phyloP scores from a whole-genome alignment of 805 yeast genomes.

The Pichia insulana region DNA sequence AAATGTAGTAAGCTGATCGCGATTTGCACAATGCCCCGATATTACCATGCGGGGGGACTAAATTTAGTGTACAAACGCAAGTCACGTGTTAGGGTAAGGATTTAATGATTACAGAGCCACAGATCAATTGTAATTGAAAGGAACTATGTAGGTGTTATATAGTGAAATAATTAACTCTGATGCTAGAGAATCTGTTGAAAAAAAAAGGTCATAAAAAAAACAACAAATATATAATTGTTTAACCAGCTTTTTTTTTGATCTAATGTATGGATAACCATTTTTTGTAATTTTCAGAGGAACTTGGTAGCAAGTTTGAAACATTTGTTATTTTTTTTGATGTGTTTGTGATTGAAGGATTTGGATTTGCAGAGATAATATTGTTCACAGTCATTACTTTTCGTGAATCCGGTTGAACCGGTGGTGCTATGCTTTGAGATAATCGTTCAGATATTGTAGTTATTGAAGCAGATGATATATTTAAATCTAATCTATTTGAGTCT shows the following conservation, averaged over 20 bases:
- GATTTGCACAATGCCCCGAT: no score
- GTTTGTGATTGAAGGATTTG: neutral
- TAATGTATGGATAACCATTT: conserved; percentile 25
- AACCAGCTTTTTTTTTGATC: no score
- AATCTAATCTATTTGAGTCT: conserved; percentile 25
- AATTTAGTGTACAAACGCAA: no score
- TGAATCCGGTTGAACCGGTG: no score
- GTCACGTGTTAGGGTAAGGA: no score
- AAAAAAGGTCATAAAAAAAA: neutral
- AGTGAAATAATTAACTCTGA: no score
- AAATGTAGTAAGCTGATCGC: no score
- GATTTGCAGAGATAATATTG: neutral
- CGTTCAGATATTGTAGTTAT: conserved; percentile 5
- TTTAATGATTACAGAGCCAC: no score
- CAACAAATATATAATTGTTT: neutral
- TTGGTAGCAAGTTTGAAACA: conserved; percentile 22
- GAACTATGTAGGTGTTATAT: no score
- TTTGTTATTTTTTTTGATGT: conserved; percentile 15
- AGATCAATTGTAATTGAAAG: no score
- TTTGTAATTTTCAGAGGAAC: conserved; percentile 26
- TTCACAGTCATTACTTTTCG: no score
- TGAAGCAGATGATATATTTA: conserved; percentile 15
- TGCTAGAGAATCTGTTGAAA: neutral
- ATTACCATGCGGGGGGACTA: no score
- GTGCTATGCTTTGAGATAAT: neutral